Evolutionary conservation across 176 grass and related monocot genomes (phyloP), one percentile per base, ranked within the genome.

Genomic region (Elymus sibiricus): DNA sequence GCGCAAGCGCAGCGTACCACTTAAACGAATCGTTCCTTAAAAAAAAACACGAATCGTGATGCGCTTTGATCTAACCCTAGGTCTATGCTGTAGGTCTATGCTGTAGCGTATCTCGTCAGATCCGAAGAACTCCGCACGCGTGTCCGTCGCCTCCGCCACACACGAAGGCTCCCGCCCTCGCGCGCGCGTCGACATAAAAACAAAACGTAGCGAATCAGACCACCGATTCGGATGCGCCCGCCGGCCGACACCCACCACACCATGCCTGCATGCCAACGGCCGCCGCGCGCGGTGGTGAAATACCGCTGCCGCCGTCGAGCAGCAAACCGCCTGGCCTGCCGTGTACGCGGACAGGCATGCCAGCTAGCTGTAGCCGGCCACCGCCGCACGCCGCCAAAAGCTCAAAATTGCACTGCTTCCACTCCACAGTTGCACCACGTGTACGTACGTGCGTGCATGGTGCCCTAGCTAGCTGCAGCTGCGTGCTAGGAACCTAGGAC

Each of bases 171-270:
- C 44, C 12, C 14, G 46, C 46, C 43, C 43, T 46, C 43, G 43
- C 43, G 46, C 3, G 7, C 31, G 5, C 66, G 66, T 21, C 19
- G 65, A 37, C 34, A 34, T 15, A 32, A 2, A 64, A 13, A 15
- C 62, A 3, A 17, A 2, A 3, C 7, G 31, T 37, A 38, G 34
- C 34, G 35, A 74, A 46, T 47, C 4, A 74, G 70, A 74, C 70
- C 70, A 74, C 70, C 70, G 70, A 74, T 74, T 74, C 70, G 70
- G 70, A 74, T 74, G 70, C 70, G 11, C 37, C 40, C 68, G 68
- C 68, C 68, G 35, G 68, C 68, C 66, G 9, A 62, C n/a, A 9
- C 59, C n/a, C 59, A 25, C 59, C 59, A 25, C 58, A 25, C 58
- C 58, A 61, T 61, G 58, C 58, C 3, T 25, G 58, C 58, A 56